phyloP scores from a whole-genome alignment of 2,329 filamentous ascomycete species.

The Phaeophleospora eucalypticola region DNA sequence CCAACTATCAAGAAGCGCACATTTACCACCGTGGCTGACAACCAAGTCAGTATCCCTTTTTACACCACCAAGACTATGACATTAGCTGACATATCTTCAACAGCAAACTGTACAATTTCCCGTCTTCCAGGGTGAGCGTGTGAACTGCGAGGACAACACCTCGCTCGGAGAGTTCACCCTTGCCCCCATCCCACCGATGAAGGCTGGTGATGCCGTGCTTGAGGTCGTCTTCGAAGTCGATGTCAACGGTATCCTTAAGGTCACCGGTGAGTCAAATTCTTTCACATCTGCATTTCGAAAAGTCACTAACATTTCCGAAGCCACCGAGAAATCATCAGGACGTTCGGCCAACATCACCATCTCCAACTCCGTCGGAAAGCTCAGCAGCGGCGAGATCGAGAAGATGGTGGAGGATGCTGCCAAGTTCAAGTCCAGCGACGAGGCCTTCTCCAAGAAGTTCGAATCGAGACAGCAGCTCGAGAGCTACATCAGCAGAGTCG shows the following conservation, averaged over 20 bases:
- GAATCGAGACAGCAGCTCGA: constrained; percentile 99
- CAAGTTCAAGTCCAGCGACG: constrained; percentile 97
- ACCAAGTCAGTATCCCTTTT: neutral
- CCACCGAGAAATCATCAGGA: constrained; percentile 97
- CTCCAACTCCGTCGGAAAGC: constrained; percentile 98
- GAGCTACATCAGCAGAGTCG: constrained; percentile 96
- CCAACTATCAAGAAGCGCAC: constrained; percentile 42
- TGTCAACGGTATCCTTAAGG: constrained; percentile 96
- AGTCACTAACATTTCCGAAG: no score
- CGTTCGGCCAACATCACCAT: constrained; percentile 99
- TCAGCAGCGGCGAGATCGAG: constrained; percentile 91
- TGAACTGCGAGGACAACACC: constrained; percentile 98
- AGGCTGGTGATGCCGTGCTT: constrained; percentile 90
- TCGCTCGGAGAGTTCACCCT: constrained; percentile 95
- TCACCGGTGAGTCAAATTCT: constrained; percentile 81
- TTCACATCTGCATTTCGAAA: constrained; percentile 55
- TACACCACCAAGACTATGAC: neutral
- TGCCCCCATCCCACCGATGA: constrained; percentile 69
- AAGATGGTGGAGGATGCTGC: constrained; percentile 96
- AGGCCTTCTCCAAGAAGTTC: constrained; percentile 99
- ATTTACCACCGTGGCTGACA: constrained; percentile 73
- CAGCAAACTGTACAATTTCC: constrained; percentile 75
- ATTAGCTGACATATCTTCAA: constrained; percentile 43
- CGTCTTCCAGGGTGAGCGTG: constrained; percentile 84
- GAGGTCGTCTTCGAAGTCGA: constrained; percentile 99